Base-by-base conservation (phyloP, 2,329 filamentous ascomycete species). In the Penicillium sp. region DNA sequence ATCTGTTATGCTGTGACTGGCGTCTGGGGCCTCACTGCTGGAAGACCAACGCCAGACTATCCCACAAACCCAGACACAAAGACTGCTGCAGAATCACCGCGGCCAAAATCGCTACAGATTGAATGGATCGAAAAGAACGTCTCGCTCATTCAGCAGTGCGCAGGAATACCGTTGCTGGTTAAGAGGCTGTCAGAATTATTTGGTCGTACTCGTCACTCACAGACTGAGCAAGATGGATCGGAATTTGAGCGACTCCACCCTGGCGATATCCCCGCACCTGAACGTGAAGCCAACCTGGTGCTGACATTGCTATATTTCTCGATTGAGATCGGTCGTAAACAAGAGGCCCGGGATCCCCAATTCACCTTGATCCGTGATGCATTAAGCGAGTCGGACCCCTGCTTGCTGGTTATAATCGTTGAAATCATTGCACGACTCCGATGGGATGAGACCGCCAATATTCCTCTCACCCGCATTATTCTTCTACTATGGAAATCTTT, bases 401-500 rank as follows among this genome's bases (percentile, higher is more conserved):
- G 84, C 53, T 75, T 96, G 48, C 81, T 93, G 19, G 83, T 89
- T 48, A 88, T 88, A 55, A 82, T 96, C 72, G 84, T 93, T 29
- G 85, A 88, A 48, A 83, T 85, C 21, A 85, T 86, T 31, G 85
- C 87, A 4, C 88, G 85, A 66, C 75, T 91, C 55, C 83, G 90
- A 53, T 93, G 89, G 88, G 88, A 91, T 56, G 81, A 83, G 58
- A 74, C 75, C 9, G 74, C 78, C 37, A 78, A 78, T 60, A 73
- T 83, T 58, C 80, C 80, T 37, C 84, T 90, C 58, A 85, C 85
- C 63, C 82, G 89, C 83, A 85, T 95, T 42, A 86, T 96, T 53
- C 80, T 97, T 8, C 80, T 98, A 1, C 85, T 96, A 49, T 98
- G 95, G 93, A 99, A 99, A 77, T 88, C 91, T 0, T 85, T 96